Evolutionary conservation across 1,284 basidiomycete species (phyloP).

Genomic region (Moesziomyces globuligerus): DNA sequence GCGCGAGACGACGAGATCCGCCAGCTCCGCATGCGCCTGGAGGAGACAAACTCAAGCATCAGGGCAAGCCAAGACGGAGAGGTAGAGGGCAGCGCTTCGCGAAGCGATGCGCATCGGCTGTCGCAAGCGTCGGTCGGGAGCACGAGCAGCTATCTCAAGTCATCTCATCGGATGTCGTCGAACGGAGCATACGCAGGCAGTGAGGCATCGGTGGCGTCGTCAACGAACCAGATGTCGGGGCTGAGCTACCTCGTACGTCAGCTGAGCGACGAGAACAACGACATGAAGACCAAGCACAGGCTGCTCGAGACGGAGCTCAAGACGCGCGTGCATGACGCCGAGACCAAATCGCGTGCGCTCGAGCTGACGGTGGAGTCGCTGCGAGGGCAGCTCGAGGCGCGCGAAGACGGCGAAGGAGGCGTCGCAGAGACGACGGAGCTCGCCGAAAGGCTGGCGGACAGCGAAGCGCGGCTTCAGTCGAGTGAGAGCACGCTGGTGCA

Average conservation of each 20-base stretch:
- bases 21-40: constrained; percentile 47
- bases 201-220: constrained; percentile 72
- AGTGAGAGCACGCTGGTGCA: constrained; percentile 70
- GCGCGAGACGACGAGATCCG: constrained; percentile 36
- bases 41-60: constrained; percentile 65
- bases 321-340: constrained; percentile 78
- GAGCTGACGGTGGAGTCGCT: constrained; percentile 80
- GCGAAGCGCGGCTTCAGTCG: constrained; percentile 64
- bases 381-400: constrained; percentile 71
- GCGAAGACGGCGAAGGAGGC: constrained; percentile 66
- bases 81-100: not conserved
- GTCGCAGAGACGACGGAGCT: constrained; percentile 59
- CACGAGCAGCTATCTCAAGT: constrained; percentile 19
- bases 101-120: constrained; percentile 56
- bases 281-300: constrained; percentile 76
- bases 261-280: constrained; percentile 81
- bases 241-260: constrained; percentile 82
- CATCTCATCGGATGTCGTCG: constrained; percentile 64
- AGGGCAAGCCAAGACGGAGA: too few species aligned
- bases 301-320: constrained; percentile 74
- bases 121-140: constrained; percentile 21
- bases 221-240: constrained; percentile 72
- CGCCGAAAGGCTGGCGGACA: constrained; percentile 39
- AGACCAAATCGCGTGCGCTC: constrained; percentile 77
- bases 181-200: constrained; percentile 70